Evolutionary conservation across 2,329 filamentous ascomycete genomes (phyloP).

Genomic region (Ascomycota sp.): DNA sequence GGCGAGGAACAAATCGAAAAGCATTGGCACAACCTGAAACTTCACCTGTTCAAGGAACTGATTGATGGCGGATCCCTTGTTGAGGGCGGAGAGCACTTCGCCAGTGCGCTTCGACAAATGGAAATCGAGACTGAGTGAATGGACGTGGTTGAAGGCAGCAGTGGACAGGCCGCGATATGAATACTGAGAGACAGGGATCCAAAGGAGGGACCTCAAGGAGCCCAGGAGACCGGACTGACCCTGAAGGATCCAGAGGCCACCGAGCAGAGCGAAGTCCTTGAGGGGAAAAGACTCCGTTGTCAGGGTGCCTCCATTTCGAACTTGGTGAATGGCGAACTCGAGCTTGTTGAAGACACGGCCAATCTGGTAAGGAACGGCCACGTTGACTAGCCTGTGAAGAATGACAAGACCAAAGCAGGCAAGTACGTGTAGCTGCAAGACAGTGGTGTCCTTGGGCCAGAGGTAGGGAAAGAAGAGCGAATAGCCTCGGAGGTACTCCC

Average conservation of each 20-base stretch:
- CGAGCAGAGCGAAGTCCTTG: slow-evolving; percentile 14
- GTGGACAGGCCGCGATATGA: slow-evolving; percentile 87
- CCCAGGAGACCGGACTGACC: slow-evolving; percentile 74
- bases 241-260: slow-evolving; percentile 67
- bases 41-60: slow-evolving; percentile 90
- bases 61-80: slow-evolving; percentile 91
- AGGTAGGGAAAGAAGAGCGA: slow-evolving; percentile 88
- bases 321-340: slow-evolving; percentile 26
- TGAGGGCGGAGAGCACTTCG: slow-evolving; percentile 82
- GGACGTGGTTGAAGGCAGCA: slow-evolving; percentile 90
- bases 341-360: slow-evolving; percentile 60
- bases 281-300: slow-evolving; percentile 14
- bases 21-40: slow-evolving; percentile 86
- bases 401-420: slow-evolving; percentile 64
- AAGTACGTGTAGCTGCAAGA: slow-evolving; percentile 56
- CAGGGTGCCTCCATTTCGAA: slow-evolving; percentile 15
- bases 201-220: slow-evolving; percentile 59
- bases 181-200: slow-evolving; percentile 94
- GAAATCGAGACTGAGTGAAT: slow-evolving; percentile 84
- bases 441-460: slow-evolving; percentile 63
- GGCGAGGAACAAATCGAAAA: slow-evolving; percentile 69
- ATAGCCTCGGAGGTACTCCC: slow-evolving; percentile 84
- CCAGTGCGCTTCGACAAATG: slow-evolving; percentile 91
- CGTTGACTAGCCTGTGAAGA: slow-evolving; percentile 62
- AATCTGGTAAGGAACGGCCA: slow-evolving; percentile 64